Conservation (phyloP, 2,329 filamentous ascomycete genomes). For the Furcasterigmium sp. region DNA sequence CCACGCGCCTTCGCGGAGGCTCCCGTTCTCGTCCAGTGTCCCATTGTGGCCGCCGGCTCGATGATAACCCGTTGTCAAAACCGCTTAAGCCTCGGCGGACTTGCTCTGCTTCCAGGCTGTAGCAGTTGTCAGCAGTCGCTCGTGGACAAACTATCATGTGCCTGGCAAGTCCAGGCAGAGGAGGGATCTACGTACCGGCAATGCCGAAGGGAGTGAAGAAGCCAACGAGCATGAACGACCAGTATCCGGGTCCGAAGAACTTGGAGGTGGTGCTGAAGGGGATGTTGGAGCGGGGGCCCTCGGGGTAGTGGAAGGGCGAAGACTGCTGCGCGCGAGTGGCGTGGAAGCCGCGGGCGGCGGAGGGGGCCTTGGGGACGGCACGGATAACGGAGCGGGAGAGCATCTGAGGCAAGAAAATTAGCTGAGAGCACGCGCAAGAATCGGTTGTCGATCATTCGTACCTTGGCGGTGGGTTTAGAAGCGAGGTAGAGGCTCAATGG, state of each 20-base stretch:
- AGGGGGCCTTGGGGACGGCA: constrained; percentile 54
- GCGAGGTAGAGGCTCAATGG: constrained; percentile 9
- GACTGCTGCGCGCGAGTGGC: constrained; percentile 78
- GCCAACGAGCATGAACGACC: constrained; percentile 57
- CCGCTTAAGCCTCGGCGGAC: constrained; percentile 26
- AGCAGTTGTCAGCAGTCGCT: background rate
- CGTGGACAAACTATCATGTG: too few species aligned
- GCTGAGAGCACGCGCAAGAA: constrained; percentile 10
- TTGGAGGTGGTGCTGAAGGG: constrained; percentile 94
- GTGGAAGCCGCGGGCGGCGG: constrained; percentile 83
- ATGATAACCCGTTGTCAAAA: background rate
- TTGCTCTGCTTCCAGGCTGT: constrained; percentile 45
- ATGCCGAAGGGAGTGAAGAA: constrained; percentile 61
- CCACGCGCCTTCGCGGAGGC: background rate
- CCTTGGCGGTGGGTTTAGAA: constrained; percentile 7
- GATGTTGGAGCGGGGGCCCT: constrained; percentile 90
- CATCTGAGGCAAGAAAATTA: constrained; percentile 63
- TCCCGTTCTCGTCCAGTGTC: constrained; percentile 1
- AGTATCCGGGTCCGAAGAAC: constrained; percentile 80
- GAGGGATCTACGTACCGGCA: constrained; percentile 43
- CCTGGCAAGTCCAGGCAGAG: too few species aligned
- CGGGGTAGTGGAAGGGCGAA: constrained; percentile 97
- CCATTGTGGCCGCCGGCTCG: background rate
- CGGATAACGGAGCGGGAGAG: constrained; percentile 65
- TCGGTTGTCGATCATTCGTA: background rate